Base-by-base conservation (phyloP, 805 yeast genomes). In the Schwanniomyces yamadae region DNA sequence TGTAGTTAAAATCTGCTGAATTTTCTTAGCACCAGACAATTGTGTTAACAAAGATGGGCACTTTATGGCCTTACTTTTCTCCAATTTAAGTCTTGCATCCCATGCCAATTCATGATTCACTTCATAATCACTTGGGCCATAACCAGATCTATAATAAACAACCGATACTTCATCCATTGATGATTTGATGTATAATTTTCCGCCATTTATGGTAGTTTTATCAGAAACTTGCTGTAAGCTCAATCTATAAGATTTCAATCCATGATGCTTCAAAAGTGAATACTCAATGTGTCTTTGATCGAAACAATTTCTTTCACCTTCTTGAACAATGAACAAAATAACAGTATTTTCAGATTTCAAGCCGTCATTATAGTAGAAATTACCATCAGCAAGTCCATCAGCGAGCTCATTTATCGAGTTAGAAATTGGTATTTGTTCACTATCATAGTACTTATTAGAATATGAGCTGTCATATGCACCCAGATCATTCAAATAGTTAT, bases 31-130 rank as follows among this genome's bases (percentile, higher is more conserved):
- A 1, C 99, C 99, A 15, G 95, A 78, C 39, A 93, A 69, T 61
- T 93, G 99, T 2, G 95, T 87, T 41, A 87, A 64, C 20, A 91
- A 65, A 4, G 93, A 81, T 2, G 99, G 99, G 43, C 96, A 91
- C 59, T 93, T 90, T 42, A 93, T 82, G 1, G 98, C 95, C 34
- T 69, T 57, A 8, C 90, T 75, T 6, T 76, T 69, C 55, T 93
- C 99, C 36, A 93, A 67, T 15, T 66, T 52, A 17, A 77, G 66
- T 52, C 99, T 75, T 8, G 85, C 82, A 10, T 73, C 74, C 99
- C 99, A 93, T 23, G 86, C 78, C 16, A 56, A 59, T 15, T 78
- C 81, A 2, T 66, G 63, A 33, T 59, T 41, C 23, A 68, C 46
- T 2, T 74, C 72, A 61, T 83, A 93, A 57, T 93, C 99, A 4